These are phyloP conservation scores for Paramecium sonneborni DNA, from an alignment of 73 alveolate species.

Conservation along the genomic window DNA sequence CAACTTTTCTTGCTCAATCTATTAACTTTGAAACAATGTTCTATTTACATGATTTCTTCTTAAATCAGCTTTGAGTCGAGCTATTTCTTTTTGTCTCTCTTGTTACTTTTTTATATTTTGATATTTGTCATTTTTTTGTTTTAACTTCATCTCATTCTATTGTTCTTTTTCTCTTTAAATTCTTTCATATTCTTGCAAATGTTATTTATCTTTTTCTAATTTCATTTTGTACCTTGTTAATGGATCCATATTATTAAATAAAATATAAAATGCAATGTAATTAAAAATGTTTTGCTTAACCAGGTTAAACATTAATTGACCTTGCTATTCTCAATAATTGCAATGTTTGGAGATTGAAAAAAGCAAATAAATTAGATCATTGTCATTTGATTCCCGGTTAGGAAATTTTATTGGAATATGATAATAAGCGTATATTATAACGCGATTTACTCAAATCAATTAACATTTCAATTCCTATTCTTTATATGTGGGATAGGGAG, in stretches of 20 bases:
- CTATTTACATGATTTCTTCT: background rate
- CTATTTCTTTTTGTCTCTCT: background rate
- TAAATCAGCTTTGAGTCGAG: background rate
- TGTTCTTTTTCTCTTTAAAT: background rate
- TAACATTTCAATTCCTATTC: background rate
- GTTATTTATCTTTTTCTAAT: constrained; percentile 17
- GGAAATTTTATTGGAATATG: background rate
- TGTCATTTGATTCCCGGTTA: background rate
- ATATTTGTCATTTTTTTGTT: background rate
- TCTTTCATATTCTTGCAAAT: constrained; percentile 4
- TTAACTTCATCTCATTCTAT: background rate
- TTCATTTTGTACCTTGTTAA: constrained; percentile 34
- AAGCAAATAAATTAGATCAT: constrained; percentile 7
- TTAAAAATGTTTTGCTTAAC: background rate
- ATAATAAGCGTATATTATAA: background rate
- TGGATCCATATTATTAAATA: background rate
- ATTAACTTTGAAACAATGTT: background rate
- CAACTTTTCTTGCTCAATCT: background rate
- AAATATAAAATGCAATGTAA: background rate
- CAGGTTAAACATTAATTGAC: constrained; percentile 23
- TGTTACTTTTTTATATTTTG: background rate
- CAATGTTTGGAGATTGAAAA: constrained; percentile 38
- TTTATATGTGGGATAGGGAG: background rate
- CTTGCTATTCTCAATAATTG: background rate
- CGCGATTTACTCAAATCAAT: background rate